A percentile compares a stretch with the other conserved stretches of the same genome.
phyloP scores from a whole-genome alignment of 2,329 filamentous ascomycete genomes.

The Botrytis pseudocinerea region DNA sequence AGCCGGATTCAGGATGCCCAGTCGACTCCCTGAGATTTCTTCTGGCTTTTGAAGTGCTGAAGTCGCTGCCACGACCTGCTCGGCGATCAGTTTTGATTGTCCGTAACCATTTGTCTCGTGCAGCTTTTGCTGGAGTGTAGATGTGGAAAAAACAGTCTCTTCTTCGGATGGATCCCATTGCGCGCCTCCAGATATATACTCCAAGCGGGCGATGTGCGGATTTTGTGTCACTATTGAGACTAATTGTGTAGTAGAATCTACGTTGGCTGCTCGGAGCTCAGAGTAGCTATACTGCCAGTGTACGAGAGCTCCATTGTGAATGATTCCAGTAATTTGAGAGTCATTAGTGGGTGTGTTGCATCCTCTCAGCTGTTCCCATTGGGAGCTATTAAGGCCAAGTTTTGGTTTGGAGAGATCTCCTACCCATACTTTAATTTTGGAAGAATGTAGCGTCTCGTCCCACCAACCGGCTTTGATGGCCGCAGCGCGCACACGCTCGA shows the following conservation, averaged over 20 bases:
- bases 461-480: not conserved
- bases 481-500: not conserved
- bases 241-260: not conserved
- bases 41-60: not conserved
- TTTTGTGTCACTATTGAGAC: not conserved
- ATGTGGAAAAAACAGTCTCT: not conserved
- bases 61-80: not conserved
- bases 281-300: slow-evolving; percentile 2
- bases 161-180: not conserved
- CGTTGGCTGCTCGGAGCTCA: not conserved
- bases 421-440: not conserved
- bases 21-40: not conserved
- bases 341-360: not conserved
- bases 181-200: not conserved
- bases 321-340: not conserved
- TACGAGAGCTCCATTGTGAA: not conserved
- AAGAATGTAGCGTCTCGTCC: not conserved
- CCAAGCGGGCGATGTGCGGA: not conserved
- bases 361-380: not conserved
- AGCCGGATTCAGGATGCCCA: not conserved
- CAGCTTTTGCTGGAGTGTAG: not conserved
- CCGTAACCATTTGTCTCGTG: not conserved
- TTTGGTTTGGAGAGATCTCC: not conserved
- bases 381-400: not conserved
- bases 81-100: not conserved